Base-by-base conservation (phyloP, 2,329 filamentous ascomycete species). In the Ceratocystis lukuohia region DNA sequence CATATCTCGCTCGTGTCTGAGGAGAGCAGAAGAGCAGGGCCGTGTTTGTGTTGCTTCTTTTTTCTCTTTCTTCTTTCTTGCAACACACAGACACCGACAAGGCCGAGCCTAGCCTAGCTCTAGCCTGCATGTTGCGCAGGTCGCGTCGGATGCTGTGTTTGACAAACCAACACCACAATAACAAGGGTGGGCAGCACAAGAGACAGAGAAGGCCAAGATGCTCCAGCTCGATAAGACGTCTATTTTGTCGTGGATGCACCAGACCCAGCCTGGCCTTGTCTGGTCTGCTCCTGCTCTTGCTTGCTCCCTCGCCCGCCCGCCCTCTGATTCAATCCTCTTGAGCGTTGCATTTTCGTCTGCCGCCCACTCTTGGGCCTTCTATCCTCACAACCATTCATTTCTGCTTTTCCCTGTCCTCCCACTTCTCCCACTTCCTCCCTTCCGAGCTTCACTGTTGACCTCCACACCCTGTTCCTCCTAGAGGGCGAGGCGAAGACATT, bases 1-100 rank as follows among this genome's bases (percentile, higher is more conserved):
- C 25, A 57, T 57, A 57, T 57, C 53, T 57, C 53, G 53, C 53
- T 57, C 53, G 53, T 57, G 53, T 57, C 22, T 56, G 25, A 30
- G 17, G 25, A 30, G 15, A 30, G 28, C 53, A 30, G 53, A 53
- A 53, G n/a, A 0, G n/a, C 48, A 53, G 48, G n/a, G n/a, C n/a
- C 30, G 3, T 30, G 53, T 57, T 22, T 57, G 53, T 3, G 53
- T 8, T 25, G 15, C 53, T 22, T 57, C n/a, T 22, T 15, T 57
- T 17, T 57, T 15, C 28, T 57, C 15, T 2, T 57, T 25, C 28
- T 30, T 57, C 17, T 30, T 22, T 53, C 48, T 53, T 41, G 37
- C 37, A 41, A 53, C 48, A 53, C 48, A 53, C 48, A 53, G 48
- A 53, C 48, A 53, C 48, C 48, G 48, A 53, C 48, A 20, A 53